Base-by-base conservation (phyloP, 1,284 basidiomycete genomes). In the Ustilago bromivora region DNA sequence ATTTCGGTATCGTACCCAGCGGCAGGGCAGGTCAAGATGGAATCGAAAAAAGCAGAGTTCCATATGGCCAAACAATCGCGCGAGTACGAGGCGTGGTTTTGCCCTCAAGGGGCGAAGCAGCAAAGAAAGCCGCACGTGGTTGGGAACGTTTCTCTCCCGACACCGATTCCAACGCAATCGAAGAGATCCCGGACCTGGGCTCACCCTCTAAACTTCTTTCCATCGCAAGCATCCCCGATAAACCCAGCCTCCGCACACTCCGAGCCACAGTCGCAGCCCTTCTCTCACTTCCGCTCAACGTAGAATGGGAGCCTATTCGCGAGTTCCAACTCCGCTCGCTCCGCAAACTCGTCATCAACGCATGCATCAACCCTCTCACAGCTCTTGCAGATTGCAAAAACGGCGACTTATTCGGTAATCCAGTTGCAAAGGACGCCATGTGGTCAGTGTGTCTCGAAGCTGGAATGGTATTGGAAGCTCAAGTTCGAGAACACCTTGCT, bases 331-430 rank as follows among this genome's bases (percentile, higher is more conserved):
- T 91, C 36, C 88, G 89, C 7, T 90, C 95, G 87, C 90, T 93
- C 36, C 91, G 91, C 74, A 97, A 96, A 87, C 88, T 98, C 60
- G 93, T 92, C 38, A 90, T 94, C 76, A 96, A 97, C 85, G 89
- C 92, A 13, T 90, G 92, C 82, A 91, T 98, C 87, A 96, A 98
- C 84, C 92, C 96, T 0, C 89, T 98, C 73, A 94, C 95, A 0
- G 93, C 94, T 0, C 86, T 98, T 17, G 88, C 94, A 69, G 90
- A 91, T 53, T 93, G 94, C 80, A 89, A 90, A 62, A 98, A 97
- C 82, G 95, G 94, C 19, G 90, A 91, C 0, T 85, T 88, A n/a
- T 81, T 83, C 61, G 83, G 82, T 23, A 79, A 80, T 15, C 66
- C 67, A 35, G 57, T 80, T 13, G 83, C 86, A 0, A 66, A 68